These are phyloP conservation scores for Talaromyces ruber DNA, from an alignment of 495 filamentous ascomycete species.

Conservation along the genomic window DNA sequence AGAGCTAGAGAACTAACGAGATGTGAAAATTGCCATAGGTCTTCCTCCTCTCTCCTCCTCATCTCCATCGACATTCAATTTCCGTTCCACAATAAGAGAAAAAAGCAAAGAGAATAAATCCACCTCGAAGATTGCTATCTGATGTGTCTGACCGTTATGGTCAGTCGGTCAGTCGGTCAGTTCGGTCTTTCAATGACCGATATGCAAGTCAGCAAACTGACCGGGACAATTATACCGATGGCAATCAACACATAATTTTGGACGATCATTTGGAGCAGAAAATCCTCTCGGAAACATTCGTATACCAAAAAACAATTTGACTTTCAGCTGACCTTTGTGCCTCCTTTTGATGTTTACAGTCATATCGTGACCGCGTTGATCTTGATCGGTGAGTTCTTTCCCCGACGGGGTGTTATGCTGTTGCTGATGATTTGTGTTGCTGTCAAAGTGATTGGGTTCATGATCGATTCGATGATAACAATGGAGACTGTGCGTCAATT, in stretches of 20 bases:
- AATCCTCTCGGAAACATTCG: not conserved
- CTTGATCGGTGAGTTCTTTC: conserved; percentile 40
- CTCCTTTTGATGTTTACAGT: conserved; percentile 41
- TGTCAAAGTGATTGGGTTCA: conserved; percentile 76
- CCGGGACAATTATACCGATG: not conserved
- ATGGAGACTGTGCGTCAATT: conserved; percentile 29
- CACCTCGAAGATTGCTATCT: not conserved
- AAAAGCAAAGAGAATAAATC: not conserved
- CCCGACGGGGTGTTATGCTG: not conserved
- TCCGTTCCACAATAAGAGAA: not conserved
- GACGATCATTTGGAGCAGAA: not conserved
- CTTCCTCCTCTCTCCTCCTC: conserved; percentile 18
- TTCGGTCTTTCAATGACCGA: conserved; percentile 10
- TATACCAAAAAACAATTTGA: conserved; percentile 18
- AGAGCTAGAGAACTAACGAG: not conserved
- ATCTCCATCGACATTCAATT: not conserved
- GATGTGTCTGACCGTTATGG: not conserved
- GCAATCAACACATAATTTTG: not conserved
- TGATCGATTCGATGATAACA: conserved; percentile 74
- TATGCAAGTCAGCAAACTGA: conserved; percentile 2
- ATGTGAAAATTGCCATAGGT: not conserved
- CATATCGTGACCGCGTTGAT: conserved; percentile 44
- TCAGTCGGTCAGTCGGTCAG: not conserved
- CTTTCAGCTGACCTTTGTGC: conserved; percentile 48
- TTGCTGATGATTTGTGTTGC: conserved; percentile 8